These are phyloP conservation scores for Aaosphaeria pasadenensis DNA, from an alignment of 2,329 filamentous ascomycete genomes.

Conservation along the genomic window DNA sequence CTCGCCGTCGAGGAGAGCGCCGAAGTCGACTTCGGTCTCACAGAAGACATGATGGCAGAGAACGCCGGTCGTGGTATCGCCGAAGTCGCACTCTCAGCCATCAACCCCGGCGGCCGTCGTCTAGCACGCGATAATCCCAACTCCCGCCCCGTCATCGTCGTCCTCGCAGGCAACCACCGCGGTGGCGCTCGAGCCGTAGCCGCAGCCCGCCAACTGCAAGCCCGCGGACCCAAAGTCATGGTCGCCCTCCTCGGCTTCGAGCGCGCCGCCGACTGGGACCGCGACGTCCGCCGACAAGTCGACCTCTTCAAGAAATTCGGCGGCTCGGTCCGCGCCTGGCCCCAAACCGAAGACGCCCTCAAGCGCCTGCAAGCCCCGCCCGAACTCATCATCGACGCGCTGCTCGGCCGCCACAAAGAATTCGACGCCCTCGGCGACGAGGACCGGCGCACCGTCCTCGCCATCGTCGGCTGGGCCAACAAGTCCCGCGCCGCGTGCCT, in stretches of 20 bases:
- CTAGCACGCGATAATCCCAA: constrained; percentile 47
- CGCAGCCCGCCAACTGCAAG: constrained; percentile 81
- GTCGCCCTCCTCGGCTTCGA: constrained; percentile 84
- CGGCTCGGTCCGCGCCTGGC: constrained; percentile 66
- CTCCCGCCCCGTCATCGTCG: constrained; percentile 59
- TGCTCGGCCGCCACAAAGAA: constrained; percentile 80
- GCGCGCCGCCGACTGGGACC: constrained; percentile 74
- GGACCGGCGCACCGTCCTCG: constrained; percentile 79
- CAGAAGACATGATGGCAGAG: constrained; percentile 87
- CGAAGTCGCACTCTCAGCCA: constrained; percentile 70
- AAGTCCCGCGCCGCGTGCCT: constrained; percentile 78
- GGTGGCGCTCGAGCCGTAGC: constrained; percentile 81
- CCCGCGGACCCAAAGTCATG: constrained; percentile 76
- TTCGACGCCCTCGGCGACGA: constrained; percentile 85
- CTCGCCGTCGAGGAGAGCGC: constrained; percentile 90
- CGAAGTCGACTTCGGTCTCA: constrained; percentile 79
- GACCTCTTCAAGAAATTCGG: constrained; percentile 82
- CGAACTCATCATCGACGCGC: constrained; percentile 81
- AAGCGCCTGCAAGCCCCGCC: constrained; percentile 61
- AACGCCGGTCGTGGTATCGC: constrained; percentile 87
- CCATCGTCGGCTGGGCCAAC: constrained; percentile 92
- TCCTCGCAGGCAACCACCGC: constrained; percentile 95
- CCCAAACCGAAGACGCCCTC: constrained; percentile 53
- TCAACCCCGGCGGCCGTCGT: constrained; percentile 59
- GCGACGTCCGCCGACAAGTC: constrained; percentile 76